These are phyloP conservation scores for Talaromyces sp. DNA, from an alignment of 2,329 filamentous ascomycete species.

Conservation along the genomic window DNA sequence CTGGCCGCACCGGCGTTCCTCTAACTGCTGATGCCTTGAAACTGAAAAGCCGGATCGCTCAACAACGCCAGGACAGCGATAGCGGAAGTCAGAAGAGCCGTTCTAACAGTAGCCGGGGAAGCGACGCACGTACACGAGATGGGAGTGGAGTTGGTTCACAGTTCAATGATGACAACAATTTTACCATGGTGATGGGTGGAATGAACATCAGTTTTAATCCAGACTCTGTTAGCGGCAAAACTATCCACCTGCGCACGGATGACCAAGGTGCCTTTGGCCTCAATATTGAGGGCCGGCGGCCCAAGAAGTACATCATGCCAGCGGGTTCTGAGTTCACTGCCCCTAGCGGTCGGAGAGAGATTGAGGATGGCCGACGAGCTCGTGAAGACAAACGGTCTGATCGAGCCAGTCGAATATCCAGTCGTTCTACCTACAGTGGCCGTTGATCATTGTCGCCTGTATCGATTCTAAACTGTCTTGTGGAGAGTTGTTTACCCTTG, in stretches of 20 bases:
- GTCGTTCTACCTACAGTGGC: slow-evolving; percentile 31
- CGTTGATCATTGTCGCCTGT: slow-evolving; percentile 6
- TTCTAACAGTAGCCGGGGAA: slow-evolving; percentile 36
- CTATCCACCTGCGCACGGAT: slow-evolving; percentile 33
- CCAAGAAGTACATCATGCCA: slow-evolving; percentile 30
- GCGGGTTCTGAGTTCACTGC: slow-evolving; percentile 30
- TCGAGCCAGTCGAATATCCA: slow-evolving; percentile 31
- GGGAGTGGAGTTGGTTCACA: slow-evolving; percentile 28
- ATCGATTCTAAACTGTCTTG: not conserved
- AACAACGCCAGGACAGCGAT: slow-evolving; percentile 28
- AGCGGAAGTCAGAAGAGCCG: slow-evolving; percentile 36
- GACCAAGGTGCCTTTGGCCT: slow-evolving; percentile 32
- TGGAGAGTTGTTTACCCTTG: not conserved
- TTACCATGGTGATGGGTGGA: slow-evolving; percentile 35
- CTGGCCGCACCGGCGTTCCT: slow-evolving; percentile 21
- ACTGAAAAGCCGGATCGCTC: slow-evolving; percentile 23
- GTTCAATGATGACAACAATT: slow-evolving; percentile 30
- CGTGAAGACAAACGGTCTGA: slow-evolving; percentile 32
- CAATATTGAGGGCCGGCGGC: slow-evolving; percentile 32
- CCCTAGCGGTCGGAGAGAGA: slow-evolving; percentile 23
- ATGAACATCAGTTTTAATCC: slow-evolving; percentile 34
- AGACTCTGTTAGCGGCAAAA: slow-evolving; percentile 31
- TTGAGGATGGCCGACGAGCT: slow-evolving; percentile 27
- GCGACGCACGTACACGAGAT: slow-evolving; percentile 27
- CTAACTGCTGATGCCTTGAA: slow-evolving; percentile 28